A percentile compares a stretch with the other conserved stretches of the same genome.
Conservation (phyloP, 1,284 basidiomycete species). For the Puccinia polysora region DNA sequence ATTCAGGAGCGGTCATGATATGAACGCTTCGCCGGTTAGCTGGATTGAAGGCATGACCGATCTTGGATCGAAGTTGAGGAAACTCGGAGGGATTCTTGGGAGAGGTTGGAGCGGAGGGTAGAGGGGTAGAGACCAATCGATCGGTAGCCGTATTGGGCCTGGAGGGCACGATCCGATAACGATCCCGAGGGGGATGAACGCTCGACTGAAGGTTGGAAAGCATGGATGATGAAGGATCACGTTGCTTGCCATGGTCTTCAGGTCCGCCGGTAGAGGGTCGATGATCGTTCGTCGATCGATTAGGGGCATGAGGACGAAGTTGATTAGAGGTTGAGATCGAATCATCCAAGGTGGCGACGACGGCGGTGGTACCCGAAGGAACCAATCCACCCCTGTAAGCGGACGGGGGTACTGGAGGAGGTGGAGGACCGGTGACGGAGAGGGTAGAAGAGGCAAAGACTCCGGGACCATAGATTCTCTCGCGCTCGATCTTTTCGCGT, state of each 20-base stretch:
- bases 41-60: background rate
- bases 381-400: conserved; percentile 45
- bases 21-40: conserved; percentile 30
- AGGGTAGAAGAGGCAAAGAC: conserved; percentile 89
- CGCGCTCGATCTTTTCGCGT: conserved; percentile 87
- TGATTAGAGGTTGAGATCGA: background rate
- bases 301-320: background rate
- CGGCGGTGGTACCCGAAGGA: conserved; percentile 16
- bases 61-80: background rate
- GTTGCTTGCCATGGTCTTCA: conserved; percentile 16
- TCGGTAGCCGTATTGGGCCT: conserved; percentile 31
- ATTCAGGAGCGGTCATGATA: conserved; percentile 31
- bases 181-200: conserved; percentile 44
- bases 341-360: background rate
- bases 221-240: background rate
- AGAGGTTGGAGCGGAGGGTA: conserved; percentile 14
- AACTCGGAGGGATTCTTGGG: background rate
- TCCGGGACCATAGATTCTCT: conserved; percentile 84
- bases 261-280: conserved; percentile 26
- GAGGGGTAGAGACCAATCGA: conserved; percentile 11
- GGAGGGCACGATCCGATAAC: conserved; percentile 19
- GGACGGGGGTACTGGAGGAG: conserved; percentile 48
- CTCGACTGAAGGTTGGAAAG: conserved; percentile 16
- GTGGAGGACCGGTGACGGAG: conserved; percentile 54
- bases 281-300: conserved; percentile 11